Conservation (phyloP, 306 rosid species). For the Cucurbita pepo region DNA sequence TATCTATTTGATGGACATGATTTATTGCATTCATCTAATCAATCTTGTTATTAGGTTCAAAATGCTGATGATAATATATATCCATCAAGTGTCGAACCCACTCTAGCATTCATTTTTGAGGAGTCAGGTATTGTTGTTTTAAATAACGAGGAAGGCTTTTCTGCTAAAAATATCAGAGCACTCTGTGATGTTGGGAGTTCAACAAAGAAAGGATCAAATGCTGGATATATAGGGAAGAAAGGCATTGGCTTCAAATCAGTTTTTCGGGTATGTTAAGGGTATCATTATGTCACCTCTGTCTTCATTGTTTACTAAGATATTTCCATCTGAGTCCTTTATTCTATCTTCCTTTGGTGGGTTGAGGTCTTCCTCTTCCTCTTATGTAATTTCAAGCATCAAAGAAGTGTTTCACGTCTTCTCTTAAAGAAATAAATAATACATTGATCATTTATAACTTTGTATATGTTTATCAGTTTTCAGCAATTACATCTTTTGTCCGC, state of each 20-base stretch:
- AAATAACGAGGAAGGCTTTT: slow-evolving; percentile 82
- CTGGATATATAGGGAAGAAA: slow-evolving; percentile 91
- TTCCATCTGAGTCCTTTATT: background rate
- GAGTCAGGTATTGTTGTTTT: slow-evolving; percentile 60
- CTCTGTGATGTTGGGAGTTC: slow-evolving; percentile 97
- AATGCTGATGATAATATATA: slow-evolving; percentile 93
- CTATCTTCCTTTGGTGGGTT: background rate
- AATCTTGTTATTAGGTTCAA: slow-evolving; percentile 62
- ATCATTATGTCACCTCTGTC: background rate
- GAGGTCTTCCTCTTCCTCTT: background rate
- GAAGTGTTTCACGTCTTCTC: background rate
- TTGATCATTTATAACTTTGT: background rate
- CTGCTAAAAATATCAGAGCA: slow-evolving; percentile 72
- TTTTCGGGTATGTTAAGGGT: slow-evolving; percentile 59
- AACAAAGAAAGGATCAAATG: slow-evolving; percentile 76
- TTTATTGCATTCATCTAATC: slow-evolving; percentile 9
- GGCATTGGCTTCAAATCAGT: slow-evolving; percentile 99
- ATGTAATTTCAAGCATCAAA: background rate
- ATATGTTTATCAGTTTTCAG: background rate
- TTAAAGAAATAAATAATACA: background rate
- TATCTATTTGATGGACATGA: background rate
- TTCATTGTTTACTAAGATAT: background rate
- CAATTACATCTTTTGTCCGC: background rate
- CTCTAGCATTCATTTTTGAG: slow-evolving; percentile 71
- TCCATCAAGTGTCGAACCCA: slow-evolving; percentile 61